A percentile compares a stretch with the other conserved stretches of the same genome.
Conservation (phyloP, 177 flowering plant species). For the Vitis hybrid region DNA sequence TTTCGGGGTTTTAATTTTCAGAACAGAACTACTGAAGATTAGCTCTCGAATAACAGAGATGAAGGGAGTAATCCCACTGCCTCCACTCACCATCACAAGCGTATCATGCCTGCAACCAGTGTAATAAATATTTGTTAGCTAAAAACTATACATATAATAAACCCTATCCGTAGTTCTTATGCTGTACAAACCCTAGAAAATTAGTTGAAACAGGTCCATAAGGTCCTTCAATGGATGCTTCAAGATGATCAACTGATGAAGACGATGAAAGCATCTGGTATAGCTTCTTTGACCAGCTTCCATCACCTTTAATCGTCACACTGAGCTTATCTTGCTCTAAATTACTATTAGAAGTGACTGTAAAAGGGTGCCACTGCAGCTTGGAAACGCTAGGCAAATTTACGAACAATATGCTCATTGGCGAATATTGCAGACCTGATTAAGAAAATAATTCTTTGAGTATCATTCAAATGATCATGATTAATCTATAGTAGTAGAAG, state of each 20-base stretch:
- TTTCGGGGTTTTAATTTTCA: slow-evolving; percentile 13
- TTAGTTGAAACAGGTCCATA: slow-evolving; percentile 61
- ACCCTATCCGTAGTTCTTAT: not conserved
- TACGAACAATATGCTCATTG: slow-evolving; percentile 53
- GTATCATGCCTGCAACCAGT: slow-evolving; percentile 32
- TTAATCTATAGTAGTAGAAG: too few species aligned
- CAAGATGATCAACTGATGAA: slow-evolving; percentile 34
- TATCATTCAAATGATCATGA: too few species aligned
- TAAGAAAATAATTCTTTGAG: not conserved
- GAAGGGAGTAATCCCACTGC: slow-evolving; percentile 57
- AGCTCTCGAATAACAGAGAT: slow-evolving; percentile 46
- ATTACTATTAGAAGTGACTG: slow-evolving; percentile 44
- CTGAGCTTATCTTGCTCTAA: slow-evolving; percentile 56
- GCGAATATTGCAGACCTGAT: slow-evolving; percentile 43
- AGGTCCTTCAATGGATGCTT: slow-evolving; percentile 70
- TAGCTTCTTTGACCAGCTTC: slow-evolving; percentile 54
- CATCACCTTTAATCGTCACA: slow-evolving; percentile 53
- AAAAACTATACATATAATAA: too few species aligned
- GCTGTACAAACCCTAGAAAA: slow-evolving; percentile 30
- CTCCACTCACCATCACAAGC: slow-evolving; percentile 55
- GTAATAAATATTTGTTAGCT: not conserved
- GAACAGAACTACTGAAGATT: slow-evolving; percentile 7
- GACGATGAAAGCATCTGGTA: slow-evolving; percentile 43
- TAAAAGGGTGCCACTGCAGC: slow-evolving; percentile 81
- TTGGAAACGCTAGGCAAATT: slow-evolving; percentile 54